phyloP scores from a whole-genome alignment of 2,329 filamentous ascomycete species.

The Neocatenulostroma microsporum region DNA sequence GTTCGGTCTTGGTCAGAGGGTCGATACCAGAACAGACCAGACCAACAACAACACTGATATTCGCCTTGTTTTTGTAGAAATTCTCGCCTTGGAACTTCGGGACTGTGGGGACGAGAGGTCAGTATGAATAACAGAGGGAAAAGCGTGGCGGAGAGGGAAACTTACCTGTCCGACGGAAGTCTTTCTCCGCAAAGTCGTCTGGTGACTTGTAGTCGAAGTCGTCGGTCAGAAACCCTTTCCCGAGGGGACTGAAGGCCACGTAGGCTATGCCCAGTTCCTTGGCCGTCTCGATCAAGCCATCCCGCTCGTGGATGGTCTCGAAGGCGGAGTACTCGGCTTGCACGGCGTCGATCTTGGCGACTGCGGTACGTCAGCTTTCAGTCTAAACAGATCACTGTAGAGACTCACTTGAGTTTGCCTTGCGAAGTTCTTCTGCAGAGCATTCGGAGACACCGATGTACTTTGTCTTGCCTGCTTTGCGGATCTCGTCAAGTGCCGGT shows the following conservation, averaged over 20 bases:
- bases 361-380: slow-evolving; percentile 8
- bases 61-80: slow-evolving; percentile 25
- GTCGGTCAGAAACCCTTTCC: slow-evolving; percentile 37
- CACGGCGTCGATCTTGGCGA: slow-evolving; percentile 43
- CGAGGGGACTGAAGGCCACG: slow-evolving; percentile 34
- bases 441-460: slow-evolving; percentile 46
- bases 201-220: slow-evolving; percentile 27
- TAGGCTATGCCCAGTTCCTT: slow-evolving; percentile 39
- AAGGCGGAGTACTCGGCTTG: slow-evolving; percentile 48
- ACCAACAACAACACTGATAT: too few relatives aligned
- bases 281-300: slow-evolving; percentile 34
- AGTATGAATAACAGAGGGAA: neutral
- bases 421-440: slow-evolving; percentile 40
- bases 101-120: neutral
- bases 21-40: too few relatives aligned
- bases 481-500: slow-evolving; percentile 39
- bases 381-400: too few relatives aligned
- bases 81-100: slow-evolving; percentile 25
- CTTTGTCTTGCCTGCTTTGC: slow-evolving; percentile 43
- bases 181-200: slow-evolving; percentile 31
- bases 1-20: too few relatives aligned
- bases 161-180: slow-evolving; percentile 19
- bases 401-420: slow-evolving; percentile 32
- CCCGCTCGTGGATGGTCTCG: slow-evolving; percentile 39
- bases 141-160: too few relatives aligned